These are phyloP conservation scores for Cercis canadensis DNA, from an alignment of 306 rosid genomes.

Conservation along the genomic window DNA sequence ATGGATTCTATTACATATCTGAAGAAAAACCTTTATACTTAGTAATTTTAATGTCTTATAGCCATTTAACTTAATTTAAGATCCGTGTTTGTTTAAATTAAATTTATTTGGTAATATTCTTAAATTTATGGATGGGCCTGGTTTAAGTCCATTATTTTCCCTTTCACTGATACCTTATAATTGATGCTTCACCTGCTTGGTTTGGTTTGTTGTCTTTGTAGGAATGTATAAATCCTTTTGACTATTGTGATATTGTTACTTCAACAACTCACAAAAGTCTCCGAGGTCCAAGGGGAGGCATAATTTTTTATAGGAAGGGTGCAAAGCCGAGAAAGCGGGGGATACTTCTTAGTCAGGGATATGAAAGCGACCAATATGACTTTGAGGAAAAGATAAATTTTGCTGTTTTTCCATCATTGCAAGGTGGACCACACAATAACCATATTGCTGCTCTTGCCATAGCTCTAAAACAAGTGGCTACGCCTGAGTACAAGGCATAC, in stretches of 20 bases:
- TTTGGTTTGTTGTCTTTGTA: constrained; percentile 36
- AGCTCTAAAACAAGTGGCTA: constrained; percentile 89
- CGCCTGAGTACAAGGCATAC: constrained; percentile 81
- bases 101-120: background rate
- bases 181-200: constrained; percentile 2
- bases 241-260: constrained; percentile 90
- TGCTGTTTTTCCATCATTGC: constrained; percentile 91
- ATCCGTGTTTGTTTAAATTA: background rate
- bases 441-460: constrained; percentile 98
- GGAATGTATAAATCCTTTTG: constrained; percentile 94
- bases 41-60: background rate
- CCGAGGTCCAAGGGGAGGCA: constrained; percentile 99
- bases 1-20: background rate
- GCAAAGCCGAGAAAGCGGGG: constrained; percentile 84
- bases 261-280: constrained; percentile 99
- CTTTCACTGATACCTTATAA: background rate
- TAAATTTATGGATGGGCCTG: background rate
- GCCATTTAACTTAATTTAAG: background rate
- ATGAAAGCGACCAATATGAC: constrained; percentile 75
- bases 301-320: constrained; percentile 90
- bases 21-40: background rate
- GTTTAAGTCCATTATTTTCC: background rate
- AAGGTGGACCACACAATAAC: constrained; percentile 99
- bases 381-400: constrained; percentile 93
- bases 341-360: constrained; percentile 66